Conservation (phyloP, 352 stramenopile genomes). For the Pythium brassicae region DNA sequence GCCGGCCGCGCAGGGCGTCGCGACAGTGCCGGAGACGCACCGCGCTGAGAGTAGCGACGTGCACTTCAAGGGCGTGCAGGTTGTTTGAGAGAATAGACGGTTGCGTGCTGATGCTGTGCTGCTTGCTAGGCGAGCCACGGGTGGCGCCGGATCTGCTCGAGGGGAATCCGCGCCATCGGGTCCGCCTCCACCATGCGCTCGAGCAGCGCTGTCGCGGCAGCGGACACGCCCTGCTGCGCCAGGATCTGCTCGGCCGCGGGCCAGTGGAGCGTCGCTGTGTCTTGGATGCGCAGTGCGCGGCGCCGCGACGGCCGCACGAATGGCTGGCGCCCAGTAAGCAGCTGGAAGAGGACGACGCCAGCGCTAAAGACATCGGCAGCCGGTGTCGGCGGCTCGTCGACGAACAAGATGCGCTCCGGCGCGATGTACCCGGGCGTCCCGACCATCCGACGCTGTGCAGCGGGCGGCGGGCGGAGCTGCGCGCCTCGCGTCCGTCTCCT, state of each 20-base stretch:
- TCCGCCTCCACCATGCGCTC: conserved; percentile 33
- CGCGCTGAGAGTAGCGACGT: conserved; percentile 13
- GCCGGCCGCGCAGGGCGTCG: conserved; percentile 7
- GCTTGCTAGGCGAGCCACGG: conserved; percentile 15
- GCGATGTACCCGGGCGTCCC: conserved; percentile 64
- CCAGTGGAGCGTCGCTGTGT: conserved; percentile 42
- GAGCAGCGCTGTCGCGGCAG: conserved; percentile 29
- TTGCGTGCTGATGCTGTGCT: neutral
- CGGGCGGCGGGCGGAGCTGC: neutral
- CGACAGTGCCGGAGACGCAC: conserved; percentile 15
- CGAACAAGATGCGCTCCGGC: conserved; percentile 38
- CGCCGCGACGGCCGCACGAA: conserved; percentile 25
- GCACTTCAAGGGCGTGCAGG: conserved; percentile 7
- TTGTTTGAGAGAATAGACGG: conserved; percentile 10
- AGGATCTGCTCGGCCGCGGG: conserved; percentile 29
- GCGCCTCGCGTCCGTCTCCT: neutral
- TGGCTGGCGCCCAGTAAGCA: conserved; percentile 53
- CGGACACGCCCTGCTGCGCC: conserved; percentile 19
- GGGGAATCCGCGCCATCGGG: conserved; percentile 26
- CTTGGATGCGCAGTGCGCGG: conserved; percentile 26
- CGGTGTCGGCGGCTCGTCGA: conserved; percentile 30
- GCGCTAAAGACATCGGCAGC: conserved; percentile 54
- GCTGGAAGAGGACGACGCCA: conserved; percentile 57
- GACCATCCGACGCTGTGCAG: conserved; percentile 27
- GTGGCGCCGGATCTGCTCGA: conserved; percentile 27